Evolutionary conservation across 2,329 filamentous ascomycete species (phyloP), one percentile per base, ranked within the genome.

Genomic region (Paraphoma sp.): DNA sequence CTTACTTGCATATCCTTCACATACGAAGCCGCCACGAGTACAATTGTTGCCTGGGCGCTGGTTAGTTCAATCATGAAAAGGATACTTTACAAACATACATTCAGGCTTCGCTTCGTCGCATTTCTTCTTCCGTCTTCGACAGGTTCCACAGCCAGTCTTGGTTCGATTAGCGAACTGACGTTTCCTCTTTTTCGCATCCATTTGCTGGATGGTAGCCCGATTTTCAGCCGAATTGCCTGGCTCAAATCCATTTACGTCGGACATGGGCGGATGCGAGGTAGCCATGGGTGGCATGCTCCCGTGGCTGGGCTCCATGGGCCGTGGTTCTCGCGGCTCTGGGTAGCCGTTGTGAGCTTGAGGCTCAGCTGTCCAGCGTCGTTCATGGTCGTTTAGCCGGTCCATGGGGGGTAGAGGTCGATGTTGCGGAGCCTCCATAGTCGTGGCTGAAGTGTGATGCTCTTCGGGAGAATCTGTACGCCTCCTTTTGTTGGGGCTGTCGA

Each of bases 121-220:
- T 79, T 98, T 98, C 87, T 98, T 98, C 84, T 98, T 98, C 56
- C 94, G 86, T 73, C 87, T 87, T 57, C 94, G 86, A 75, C 94
- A 98, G 6, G 94, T 98, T 78, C 96, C 87, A 76, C 94, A 98
- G 31, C 93, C 93, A 9, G 93, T 97, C 80, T 98, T 98, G 17
- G 94, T 97, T 56, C 94, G 86, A 76, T 97, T 97, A 79, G 92
- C 96, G 71, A 97, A 98, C 71, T 92, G 91, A 62, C 76, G 64
- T 54, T 78, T 78, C 30, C 76, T 66, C 54, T 75, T 77, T 46
- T 73, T 80, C 33, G 81, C 78, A 48, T 83, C 79, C 11, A 81
- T 78, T 6, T 29, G 42, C 56, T 84, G 82, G 44, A 77, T 80
- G 45, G 75, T 75, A 67, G 74, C 68, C 72, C 70, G 62, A 70